A percentile compares a stretch with the other conserved stretches of the same genome.
These are phyloP conservation scores for Angomonas deanei DNA, from an alignment of 208 protist genomes.

Conservation along the genomic window DNA sequence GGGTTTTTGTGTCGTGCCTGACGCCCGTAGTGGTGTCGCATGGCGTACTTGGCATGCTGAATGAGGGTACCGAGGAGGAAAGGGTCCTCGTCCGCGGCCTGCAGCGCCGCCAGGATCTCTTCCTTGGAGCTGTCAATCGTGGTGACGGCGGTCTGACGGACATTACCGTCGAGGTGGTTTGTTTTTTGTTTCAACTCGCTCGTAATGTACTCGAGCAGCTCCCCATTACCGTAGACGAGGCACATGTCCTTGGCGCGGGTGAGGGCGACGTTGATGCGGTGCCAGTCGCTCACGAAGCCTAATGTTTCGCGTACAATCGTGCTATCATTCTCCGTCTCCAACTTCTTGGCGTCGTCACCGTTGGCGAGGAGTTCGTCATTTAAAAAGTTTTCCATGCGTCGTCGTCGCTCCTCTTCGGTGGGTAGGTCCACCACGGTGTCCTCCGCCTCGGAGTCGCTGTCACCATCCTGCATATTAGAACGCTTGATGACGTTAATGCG, in stretches of 20 bases:
- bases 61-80: conserved; percentile 44
- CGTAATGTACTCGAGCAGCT: conserved; percentile 32
- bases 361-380: too few species aligned
- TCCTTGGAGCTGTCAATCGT: conserved; percentile 16
- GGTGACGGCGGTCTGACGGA: conserved; percentile 1
- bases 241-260: conserved; percentile 87
- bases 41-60: conserved; percentile 21
- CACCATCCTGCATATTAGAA: too few species aligned
- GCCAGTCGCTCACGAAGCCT: conserved; percentile 86
- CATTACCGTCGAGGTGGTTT: neutral
- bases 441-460: too few species aligned
- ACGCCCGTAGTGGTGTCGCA: neutral
- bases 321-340: neutral
- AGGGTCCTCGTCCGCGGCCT: conserved; percentile 48
- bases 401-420: too few species aligned
- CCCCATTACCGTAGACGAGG: conserved; percentile 56
- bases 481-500: neutral
- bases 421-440: too few species aligned
- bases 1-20: too few species aligned
- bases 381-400: too few species aligned
- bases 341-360: too few species aligned
- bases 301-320: conserved; percentile 21
- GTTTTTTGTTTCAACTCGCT: neutral
- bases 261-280: conserved; percentile 91
- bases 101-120: conserved; percentile 18